Conservation (phyloP, 371 early-diverging fungal genomes). For the Mortierella sp. region DNA sequence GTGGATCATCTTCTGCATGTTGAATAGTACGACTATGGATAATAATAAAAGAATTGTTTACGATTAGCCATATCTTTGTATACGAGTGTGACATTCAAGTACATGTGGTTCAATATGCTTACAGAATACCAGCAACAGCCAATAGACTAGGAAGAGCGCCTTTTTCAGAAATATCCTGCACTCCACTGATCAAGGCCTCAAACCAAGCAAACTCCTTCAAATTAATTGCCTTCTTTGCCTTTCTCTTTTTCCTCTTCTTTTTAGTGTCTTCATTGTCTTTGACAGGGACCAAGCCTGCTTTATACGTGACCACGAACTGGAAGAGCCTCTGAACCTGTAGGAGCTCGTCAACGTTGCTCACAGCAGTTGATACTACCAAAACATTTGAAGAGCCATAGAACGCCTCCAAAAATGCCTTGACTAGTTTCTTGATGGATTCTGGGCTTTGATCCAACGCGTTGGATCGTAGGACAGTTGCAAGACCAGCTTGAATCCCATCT, state of each 20-base stretch:
- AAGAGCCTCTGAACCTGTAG: conserved; percentile 48
- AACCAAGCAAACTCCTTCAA: conserved; percentile 41
- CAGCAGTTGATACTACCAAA: conserved; percentile 7
- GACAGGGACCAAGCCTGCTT: conserved; percentile 34
- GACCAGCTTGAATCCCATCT: conserved; percentile 50
- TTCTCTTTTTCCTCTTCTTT: conserved; percentile 31
- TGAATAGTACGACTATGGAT: conserved; percentile 43
- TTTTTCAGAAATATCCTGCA: conserved; percentile 32
- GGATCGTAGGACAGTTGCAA: conserved; percentile 48
- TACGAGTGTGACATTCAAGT: neutral
- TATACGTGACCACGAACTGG: conserved; percentile 52
- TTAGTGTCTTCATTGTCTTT: conserved; percentile 37
- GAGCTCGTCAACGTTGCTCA: conserved; percentile 33
- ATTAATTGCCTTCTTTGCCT: conserved; percentile 29
- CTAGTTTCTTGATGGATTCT: conserved; percentile 30
- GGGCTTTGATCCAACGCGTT: conserved; percentile 15
- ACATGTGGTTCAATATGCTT: conserved; percentile 12
- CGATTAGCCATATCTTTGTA: too few species aligned
- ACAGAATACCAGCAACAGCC: conserved; percentile 52
- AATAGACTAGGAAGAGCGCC: conserved; percentile 29
- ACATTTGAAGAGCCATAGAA: conserved; percentile 32
- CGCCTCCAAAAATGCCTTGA: conserved; percentile 28
- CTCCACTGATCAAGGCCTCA: conserved; percentile 37
- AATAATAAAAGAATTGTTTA: neutral
- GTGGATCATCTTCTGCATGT: conserved; percentile 48